Evolutionary conservation across 345 rosid genomes (phyloP).

Genomic region (Cardamine chenopodiifolia): DNA sequence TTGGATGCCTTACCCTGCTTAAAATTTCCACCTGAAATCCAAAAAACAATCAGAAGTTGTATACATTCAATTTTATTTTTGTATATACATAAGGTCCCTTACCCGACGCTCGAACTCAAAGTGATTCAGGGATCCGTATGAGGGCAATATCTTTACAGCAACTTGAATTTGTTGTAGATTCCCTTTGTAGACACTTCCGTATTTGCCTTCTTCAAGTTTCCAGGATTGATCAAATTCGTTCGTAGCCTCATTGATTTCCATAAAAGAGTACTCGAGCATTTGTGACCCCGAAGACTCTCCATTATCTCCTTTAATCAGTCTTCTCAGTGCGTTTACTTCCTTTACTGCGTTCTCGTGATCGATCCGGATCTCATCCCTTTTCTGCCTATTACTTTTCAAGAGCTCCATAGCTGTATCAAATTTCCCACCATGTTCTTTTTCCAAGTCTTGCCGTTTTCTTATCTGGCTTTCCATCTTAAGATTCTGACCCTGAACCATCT

Average conservation of each 20-base stretch:
- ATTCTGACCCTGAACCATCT: slow-evolving; percentile 55
- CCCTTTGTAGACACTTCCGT: slow-evolving; percentile 81
- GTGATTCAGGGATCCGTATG: slow-evolving; percentile 66
- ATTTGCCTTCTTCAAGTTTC: slow-evolving; percentile 84
- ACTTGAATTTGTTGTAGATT: slow-evolving; percentile 66
- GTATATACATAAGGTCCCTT: slow-evolving; percentile 16
- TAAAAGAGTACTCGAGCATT: slow-evolving; percentile 74
- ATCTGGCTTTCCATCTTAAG: slow-evolving; percentile 54
- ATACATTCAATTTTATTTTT: not conserved
- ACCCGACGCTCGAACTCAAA: slow-evolving; percentile 69
- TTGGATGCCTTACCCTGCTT: slow-evolving; percentile 87
- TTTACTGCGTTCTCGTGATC: slow-evolving; percentile 58
- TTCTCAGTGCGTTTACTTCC: slow-evolving; percentile 51
- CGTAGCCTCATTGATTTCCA: slow-evolving; percentile 81
- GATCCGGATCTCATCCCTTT: slow-evolving; percentile 65
- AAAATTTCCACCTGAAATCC: slow-evolving; percentile 53
- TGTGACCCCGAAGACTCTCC: slow-evolving; percentile 53
- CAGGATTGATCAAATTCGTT: slow-evolving; percentile 67
- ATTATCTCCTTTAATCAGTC: slow-evolving; percentile 45
- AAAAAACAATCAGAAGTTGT: slow-evolving; percentile 10
- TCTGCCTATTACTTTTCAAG: slow-evolving; percentile 66
- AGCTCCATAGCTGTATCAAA: slow-evolving; percentile 78
- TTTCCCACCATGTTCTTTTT: slow-evolving; percentile 76
- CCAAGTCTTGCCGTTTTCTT: slow-evolving; percentile 47
- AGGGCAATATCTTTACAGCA: slow-evolving; percentile 86